Evolutionary conservation across 73 alveolate species (phyloP).

Genomic region (Tetrahymena thermophila): DNA sequence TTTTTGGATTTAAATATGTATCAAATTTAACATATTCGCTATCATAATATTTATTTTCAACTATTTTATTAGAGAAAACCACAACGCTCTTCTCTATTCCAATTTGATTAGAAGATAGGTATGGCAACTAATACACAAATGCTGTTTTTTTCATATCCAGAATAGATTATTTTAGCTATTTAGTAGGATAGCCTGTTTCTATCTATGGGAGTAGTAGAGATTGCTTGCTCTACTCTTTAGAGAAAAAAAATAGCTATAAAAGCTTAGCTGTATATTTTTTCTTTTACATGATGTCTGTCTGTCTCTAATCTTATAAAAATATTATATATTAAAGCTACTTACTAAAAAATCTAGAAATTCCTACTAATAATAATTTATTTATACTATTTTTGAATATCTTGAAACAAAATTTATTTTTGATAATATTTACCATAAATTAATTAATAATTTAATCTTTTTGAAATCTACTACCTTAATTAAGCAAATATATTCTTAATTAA

Average conservation of each 20-base stretch:
- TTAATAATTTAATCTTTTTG: not conserved
- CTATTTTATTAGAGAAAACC: not conserved
- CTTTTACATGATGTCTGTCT: not conserved
- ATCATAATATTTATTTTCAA: not conserved
- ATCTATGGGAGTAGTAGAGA: not conserved
- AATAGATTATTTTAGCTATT: not conserved
- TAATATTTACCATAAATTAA: not conserved
- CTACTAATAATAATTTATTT: not conserved
- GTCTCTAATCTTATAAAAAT: not conserved
- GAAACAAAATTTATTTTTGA: not conserved
- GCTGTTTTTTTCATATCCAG: not conserved
- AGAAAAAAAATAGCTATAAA: not conserved
- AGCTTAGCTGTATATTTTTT: not conserved
- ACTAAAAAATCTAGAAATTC: not conserved
- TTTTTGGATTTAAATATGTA: not conserved
- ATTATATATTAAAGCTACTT: not conserved
- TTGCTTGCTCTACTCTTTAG: not conserved
- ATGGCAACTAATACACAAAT: not conserved
- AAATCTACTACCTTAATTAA: too few relatives aligned
- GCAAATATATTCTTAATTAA: too few relatives aligned
- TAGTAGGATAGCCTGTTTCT: not conserved
- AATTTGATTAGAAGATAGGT: not conserved
- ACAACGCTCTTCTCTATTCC: not conserved
- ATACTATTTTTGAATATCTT: not conserved
- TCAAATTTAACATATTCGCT: not conserved